phyloP scores from a whole-genome alignment of 2,329 filamentous ascomycete species.

The Eutypella sp. region DNA sequence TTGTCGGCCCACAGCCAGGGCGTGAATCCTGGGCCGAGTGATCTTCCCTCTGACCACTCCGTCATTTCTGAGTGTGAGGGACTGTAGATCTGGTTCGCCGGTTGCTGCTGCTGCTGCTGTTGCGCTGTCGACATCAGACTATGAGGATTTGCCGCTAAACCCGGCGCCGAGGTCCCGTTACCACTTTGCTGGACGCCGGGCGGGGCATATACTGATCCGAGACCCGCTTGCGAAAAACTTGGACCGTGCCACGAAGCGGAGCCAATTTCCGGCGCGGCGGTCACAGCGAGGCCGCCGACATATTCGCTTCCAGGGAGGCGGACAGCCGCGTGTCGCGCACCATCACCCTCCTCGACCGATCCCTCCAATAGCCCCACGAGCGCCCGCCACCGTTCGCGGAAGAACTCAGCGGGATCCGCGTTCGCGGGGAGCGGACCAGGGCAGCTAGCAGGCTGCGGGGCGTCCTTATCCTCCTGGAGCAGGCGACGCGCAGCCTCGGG shows the following conservation, averaged over 20 bases:
- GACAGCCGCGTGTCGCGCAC: too few species aligned
- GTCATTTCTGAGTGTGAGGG: constrained; percentile 1
- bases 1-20: constrained; percentile 30
- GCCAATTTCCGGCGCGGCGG: neutral
- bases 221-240: neutral
- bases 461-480: constrained; percentile 17
- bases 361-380: constrained; percentile 15
- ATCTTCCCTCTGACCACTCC: constrained; percentile 1
- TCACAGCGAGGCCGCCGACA: neutral
- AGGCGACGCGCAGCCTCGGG: constrained; percentile 23
- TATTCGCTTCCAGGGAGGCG: neutral
- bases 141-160: neutral
- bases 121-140: neutral
- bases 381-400: constrained; percentile 28
- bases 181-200: too few species aligned
- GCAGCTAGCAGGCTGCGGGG: constrained; percentile 25
- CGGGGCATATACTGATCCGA: too few species aligned
- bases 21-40: constrained; percentile 13
- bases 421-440: constrained; percentile 21
- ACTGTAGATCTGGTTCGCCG: neutral
- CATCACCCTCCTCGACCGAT: neutral
- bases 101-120: neutral
- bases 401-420: constrained; percentile 16
- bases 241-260: neutral
- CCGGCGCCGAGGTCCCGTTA: neutral